Evolutionary conservation across 345 rosid genomes (phyloP).

Genomic region (Acer saccharum): DNA sequence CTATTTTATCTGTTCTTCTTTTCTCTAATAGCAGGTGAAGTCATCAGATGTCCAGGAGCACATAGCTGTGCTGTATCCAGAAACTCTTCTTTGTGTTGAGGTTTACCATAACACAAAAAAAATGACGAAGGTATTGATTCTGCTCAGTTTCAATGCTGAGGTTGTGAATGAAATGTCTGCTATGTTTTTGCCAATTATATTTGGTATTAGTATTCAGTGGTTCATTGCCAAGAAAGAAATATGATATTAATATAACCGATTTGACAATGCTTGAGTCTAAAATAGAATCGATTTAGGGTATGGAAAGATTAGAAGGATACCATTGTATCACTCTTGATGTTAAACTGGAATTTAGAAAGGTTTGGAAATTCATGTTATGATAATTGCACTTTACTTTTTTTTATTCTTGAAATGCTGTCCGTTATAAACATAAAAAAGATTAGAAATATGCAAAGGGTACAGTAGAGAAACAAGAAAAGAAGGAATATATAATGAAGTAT

Average conservation of each 20-base stretch:
- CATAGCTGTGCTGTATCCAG: slow-evolving; percentile 45
- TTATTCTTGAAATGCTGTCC: background rate
- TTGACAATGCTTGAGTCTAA: background rate
- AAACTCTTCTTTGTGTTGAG: slow-evolving; percentile 73
- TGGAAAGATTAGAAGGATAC: background rate
- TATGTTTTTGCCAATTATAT: background rate
- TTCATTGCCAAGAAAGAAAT: background rate
- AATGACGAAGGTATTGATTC: slow-evolving; percentile 51
- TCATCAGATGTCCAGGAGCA: slow-evolving; percentile 41
- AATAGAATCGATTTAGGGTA: background rate
- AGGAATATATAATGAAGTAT: background rate
- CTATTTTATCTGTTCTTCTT: background rate
- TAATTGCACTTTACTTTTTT: background rate
- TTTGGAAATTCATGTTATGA: background rate
- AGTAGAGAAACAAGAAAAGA: background rate
- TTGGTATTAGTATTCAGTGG: background rate
- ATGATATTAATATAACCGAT: background rate
- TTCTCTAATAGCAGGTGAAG: slow-evolving; percentile 39
- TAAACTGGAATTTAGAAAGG: background rate
- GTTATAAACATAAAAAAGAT: background rate
- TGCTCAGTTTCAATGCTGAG: background rate
- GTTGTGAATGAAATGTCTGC: background rate
- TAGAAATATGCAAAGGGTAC: background rate
- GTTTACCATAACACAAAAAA: slow-evolving; percentile 51
- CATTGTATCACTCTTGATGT: background rate